These are phyloP conservation scores for Ramichloridium luteum DNA, from an alignment of 2,329 filamentous ascomycete species.

Conservation along the genomic window DNA sequence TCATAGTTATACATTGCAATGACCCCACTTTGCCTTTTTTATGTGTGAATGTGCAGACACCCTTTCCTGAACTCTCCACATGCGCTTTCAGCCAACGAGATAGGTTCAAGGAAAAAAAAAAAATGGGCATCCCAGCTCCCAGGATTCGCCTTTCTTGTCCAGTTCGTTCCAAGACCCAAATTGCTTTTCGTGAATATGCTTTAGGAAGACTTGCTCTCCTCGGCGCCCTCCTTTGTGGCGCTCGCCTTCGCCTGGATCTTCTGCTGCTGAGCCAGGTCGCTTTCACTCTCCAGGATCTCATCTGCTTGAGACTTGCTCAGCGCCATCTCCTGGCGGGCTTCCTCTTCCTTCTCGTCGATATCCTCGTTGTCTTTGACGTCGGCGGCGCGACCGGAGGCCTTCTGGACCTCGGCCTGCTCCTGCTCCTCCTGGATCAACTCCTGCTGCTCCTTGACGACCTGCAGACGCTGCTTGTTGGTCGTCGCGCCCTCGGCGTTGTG, in stretches of 20 bases:
- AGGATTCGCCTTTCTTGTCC: too few species aligned
- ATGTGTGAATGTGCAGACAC: too few species aligned
- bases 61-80: too few species aligned
- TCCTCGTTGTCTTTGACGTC: conserved; percentile 64
- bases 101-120: too few species aligned
- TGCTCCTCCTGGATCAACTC: conserved; percentile 97
- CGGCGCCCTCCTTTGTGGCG: too few species aligned
- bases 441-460: conserved; percentile 96
- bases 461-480: conserved; percentile 96
- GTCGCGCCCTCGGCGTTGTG: conserved; percentile 93
- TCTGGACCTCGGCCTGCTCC: conserved; percentile 73
- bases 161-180: too few species aligned
- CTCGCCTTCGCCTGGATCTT: neutral
- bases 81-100: too few species aligned
- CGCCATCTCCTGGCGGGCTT: conserved; percentile 19
- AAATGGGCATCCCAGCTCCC: too few species aligned
- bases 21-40: too few species aligned
- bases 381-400: conserved; percentile 50
- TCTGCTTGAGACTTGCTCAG: conserved; percentile 11
- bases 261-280: conserved; percentile 14
- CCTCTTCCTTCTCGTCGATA: conserved; percentile 83
- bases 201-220: too few species aligned
- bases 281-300: conserved; percentile 16
- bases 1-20: too few species aligned
- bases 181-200: too few species aligned